Base-by-base conservation (phyloP, 208 protist species). In the Leishmania turanica region DNA sequence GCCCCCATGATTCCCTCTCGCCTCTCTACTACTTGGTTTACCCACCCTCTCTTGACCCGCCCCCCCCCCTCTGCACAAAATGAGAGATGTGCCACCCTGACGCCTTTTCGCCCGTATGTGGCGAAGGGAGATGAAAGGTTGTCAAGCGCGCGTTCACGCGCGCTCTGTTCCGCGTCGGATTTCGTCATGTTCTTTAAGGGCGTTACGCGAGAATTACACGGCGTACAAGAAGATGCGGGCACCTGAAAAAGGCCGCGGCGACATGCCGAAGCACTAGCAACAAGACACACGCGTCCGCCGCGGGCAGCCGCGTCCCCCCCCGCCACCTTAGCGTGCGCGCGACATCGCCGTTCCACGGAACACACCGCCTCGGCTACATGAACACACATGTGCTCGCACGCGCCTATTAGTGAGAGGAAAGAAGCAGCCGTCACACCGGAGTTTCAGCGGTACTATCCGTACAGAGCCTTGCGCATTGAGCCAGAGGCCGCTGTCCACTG, bases 391-490 rank as follows among this genome's bases (percentile, higher is more conserved):
- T 54, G 13, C 68, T 1, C 45, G 42, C 42, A 73, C 68, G 6
- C 45, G 7, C 5, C 45, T 6, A 3, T 8, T 5, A 17, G 27
- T 0, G 42, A 73, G 40, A 27, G 37, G 42, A 6, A 47, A 31
- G 24, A 31, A 73, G 37, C 13, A 73, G 27, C 27, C 42, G 21
- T 34, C 45, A 53, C 3, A 49, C 42, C 45, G 31, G 51, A 68
- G 21, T 71, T 19, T 40, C 56, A 60, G 51, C 21, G 7, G 74
- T 19, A 34, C 24, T 65, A 68, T 8, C 70, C 72, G 47, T 77
- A 85, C n/a, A 92, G 37, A 6, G 75, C 79, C 69, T 84, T 78
- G 1, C 89, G 83, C 71, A 90, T 47, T 60, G n/a, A 77, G 0
- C 72, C 71, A 19, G 83, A 77, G 13, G 62, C n/a, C 74, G 65